Percentiles rank a stretch among this genome's conserved stretches.
Evolutionary conservation across 1,139 yeast genomes (phyloP).

Genomic region (Taphrina communis): DNA sequence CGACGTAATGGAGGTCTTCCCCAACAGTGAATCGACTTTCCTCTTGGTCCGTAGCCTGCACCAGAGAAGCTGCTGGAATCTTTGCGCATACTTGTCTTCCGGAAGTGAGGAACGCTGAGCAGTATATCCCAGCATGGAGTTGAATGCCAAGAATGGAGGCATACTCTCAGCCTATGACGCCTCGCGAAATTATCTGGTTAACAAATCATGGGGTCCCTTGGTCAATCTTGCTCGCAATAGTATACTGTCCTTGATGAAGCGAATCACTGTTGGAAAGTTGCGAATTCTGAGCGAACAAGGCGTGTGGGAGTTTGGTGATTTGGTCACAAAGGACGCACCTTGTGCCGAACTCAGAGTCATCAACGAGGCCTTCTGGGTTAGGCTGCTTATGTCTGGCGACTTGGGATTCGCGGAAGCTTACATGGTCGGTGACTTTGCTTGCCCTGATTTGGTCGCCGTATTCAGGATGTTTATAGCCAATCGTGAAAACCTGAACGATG

Average conservation of each 20-base stretch:
- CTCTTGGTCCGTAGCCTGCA: too few relatives aligned
- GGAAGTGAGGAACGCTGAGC: background rate
- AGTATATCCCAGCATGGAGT: constrained; percentile 19
- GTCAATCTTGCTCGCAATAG: constrained; percentile 38
- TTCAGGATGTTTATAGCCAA: constrained; percentile 36
- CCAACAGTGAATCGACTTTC: background rate
- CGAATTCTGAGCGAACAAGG: constrained; percentile 35
- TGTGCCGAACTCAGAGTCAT: constrained; percentile 33
- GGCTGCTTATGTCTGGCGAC: constrained; percentile 39
- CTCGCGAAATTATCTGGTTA: constrained; percentile 39
- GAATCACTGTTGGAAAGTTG: constrained; percentile 36
- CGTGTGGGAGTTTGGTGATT: constrained; percentile 39
- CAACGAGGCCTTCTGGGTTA: constrained; percentile 39
- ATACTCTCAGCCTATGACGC: constrained; percentile 35
- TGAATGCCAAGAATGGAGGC: constrained; percentile 39
- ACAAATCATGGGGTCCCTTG: constrained; percentile 37
- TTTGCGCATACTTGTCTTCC: background rate
- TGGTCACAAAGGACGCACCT: constrained; percentile 31
- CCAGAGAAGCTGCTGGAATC: background rate
- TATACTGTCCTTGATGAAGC: constrained; percentile 31
- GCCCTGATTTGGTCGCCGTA: constrained; percentile 40
- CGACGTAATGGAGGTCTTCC: constrained; percentile 5
- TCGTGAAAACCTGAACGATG: constrained; percentile 39
- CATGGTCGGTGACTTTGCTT: constrained; percentile 39
- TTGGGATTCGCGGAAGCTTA: constrained; percentile 39